A percentile compares a stretch with the other conserved stretches of the same genome.
Evolutionary conservation across 2,329 filamentous ascomycete genomes (phyloP).

Genomic region (Purpureocillium takamizusanense): DNA sequence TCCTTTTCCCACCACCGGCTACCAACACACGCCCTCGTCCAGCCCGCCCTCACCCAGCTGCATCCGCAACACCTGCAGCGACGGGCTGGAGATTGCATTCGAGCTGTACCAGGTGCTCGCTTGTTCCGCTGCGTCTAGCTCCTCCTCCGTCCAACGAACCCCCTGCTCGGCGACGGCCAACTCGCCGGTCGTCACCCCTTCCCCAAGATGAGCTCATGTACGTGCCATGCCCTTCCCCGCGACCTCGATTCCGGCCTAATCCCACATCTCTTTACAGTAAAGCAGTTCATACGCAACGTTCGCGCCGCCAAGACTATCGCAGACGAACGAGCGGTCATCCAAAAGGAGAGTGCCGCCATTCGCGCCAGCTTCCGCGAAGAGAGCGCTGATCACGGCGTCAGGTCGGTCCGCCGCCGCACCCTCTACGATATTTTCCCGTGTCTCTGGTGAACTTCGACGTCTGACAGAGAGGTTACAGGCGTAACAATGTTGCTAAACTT

Average conservation of each 20-base stretch:
- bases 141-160: too few species aligned
- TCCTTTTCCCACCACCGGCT: too few species aligned
- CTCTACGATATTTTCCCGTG: background rate
- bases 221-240: conserved; percentile 8
- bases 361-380: conserved; percentile 96
- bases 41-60: too few species aligned
- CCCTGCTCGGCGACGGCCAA: too few species aligned
- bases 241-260: conserved; percentile 1
- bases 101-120: too few species aligned
- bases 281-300: conserved; percentile 99
- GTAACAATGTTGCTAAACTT: conserved; percentile 98
- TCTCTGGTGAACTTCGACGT: conserved; percentile 4
- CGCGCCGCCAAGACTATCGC: conserved; percentile 97
- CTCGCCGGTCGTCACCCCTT: too few species aligned
- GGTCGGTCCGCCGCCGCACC: conserved; percentile 41
- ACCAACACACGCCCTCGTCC: too few species aligned
- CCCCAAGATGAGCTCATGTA: conserved; percentile 29
- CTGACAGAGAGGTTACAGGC: conserved; percentile 50
- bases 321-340: conserved; percentile 94
- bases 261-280: conserved; percentile 51
- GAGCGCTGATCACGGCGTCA: conserved; percentile 81
- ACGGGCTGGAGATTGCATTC: too few species aligned
- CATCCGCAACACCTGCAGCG: too few species aligned
- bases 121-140: too few species aligned
- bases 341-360: conserved; percentile 97